Conservation (phyloP, 176 grass and related monocot genomes). For the Dactylis glomerata region DNA sequence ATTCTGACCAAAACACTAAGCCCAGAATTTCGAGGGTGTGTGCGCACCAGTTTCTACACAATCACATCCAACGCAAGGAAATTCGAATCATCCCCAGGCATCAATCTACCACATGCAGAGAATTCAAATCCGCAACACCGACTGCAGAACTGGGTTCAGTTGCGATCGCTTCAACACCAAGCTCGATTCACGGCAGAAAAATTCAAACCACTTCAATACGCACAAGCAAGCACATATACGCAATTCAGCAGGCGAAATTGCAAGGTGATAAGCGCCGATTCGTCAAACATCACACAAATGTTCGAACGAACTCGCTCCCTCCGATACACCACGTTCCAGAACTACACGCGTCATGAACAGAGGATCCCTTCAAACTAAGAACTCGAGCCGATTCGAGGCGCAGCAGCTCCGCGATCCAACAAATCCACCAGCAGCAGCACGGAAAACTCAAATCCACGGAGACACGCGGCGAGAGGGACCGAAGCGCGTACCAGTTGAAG, state of each 20-base stretch:
- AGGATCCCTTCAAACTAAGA: background rate
- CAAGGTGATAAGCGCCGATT: background rate
- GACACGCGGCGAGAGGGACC: background rate
- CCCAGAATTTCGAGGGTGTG: too few species aligned
- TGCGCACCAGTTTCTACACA: too few species aligned
- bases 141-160: background rate
- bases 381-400: background rate
- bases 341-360: background rate
- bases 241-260: conserved; percentile 8
- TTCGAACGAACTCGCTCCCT: background rate
- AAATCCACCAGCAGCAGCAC: background rate
- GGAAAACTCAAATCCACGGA: background rate
- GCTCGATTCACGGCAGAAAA: background rate
- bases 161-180: conserved; percentile 20
- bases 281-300: background rate
- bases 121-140: background rate
- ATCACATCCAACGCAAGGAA: background rate
- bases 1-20: background rate
- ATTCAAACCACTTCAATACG: background rate
- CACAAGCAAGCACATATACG: background rate
- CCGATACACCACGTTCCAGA: background rate
- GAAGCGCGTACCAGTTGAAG: conserved; percentile 57
- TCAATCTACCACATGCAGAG: background rate
- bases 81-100: background rate
- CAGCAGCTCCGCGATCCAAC: background rate